phyloP scores from a whole-genome alignment of 306 rosid species.

The Carpinus fangiana region DNA sequence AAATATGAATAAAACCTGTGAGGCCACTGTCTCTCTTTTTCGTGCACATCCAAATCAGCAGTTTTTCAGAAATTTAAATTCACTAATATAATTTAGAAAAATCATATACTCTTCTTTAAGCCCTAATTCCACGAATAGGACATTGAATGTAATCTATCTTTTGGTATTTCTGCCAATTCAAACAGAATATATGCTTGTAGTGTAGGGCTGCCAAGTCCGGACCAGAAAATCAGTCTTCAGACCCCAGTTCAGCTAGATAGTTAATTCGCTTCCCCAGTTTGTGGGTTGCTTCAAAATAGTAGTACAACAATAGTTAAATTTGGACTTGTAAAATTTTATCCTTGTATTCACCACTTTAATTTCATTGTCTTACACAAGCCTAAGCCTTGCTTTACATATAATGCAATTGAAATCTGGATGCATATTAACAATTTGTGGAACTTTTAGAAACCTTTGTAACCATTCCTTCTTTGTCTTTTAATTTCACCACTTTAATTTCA shows the following conservation, averaged over 20 bases:
- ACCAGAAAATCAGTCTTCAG: neutral
- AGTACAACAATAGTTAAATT: neutral
- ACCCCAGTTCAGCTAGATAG: neutral
- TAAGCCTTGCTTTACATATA: neutral
- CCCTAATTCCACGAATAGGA: neutral
- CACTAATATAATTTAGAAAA: too few relatives aligned
- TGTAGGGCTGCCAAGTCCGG: neutral
- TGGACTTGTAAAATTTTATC: neutral
- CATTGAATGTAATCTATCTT: neutral
- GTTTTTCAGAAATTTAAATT: too few relatives aligned
- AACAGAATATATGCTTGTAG: neutral
- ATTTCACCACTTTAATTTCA: neutral
- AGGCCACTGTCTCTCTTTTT: neutral
- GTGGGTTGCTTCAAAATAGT: neutral
- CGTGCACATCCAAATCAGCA: too few relatives aligned
- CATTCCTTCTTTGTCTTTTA: neutral
- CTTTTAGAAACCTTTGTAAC: neutral
- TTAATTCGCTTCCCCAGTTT: neutral
- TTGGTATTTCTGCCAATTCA: neutral
- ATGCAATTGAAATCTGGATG: neutral
- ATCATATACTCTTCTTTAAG: neutral
- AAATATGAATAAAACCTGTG: neutral
- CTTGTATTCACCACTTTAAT: neutral
- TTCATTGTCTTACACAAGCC: neutral
- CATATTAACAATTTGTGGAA: neutral